Evolutionary conservation across 2,329 filamentous ascomycete genomes (phyloP).

Genomic region (Hymenoscyphus repandus): DNA sequence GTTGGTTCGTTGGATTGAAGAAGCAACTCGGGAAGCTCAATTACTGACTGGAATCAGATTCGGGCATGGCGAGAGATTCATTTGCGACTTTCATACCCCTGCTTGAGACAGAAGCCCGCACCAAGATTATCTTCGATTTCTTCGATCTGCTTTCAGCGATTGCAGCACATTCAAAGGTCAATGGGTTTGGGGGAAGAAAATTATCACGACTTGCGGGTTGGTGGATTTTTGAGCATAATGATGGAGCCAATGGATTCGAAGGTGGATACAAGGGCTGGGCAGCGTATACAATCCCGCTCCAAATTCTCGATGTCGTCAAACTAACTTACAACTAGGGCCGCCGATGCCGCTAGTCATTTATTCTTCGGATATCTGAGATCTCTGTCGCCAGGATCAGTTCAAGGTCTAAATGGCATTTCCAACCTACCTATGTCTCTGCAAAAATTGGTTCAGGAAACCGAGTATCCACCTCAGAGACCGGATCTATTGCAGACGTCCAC

Average conservation of each 20-base stretch:
- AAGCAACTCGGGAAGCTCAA: neutral
- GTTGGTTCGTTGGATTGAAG: conserved; percentile 54
- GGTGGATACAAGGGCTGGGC: conserved; percentile 88
- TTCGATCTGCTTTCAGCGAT: conserved; percentile 90
- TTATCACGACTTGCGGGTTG: conserved; percentile 92
- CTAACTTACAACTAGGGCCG: conserved; percentile 54
- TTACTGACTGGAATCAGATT: conserved; percentile 54
- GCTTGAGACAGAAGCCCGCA: conserved; percentile 79
- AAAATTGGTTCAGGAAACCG: conserved; percentile 83
- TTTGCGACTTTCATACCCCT: conserved; percentile 96
- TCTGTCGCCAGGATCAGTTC: conserved; percentile 68
- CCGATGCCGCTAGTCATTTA: conserved; percentile 91
- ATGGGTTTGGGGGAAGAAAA: conserved; percentile 89
- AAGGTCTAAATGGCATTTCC: conserved; percentile 72
- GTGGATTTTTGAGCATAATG: conserved; percentile 95
- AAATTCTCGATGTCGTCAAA: neutral
- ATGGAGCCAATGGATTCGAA: conserved; percentile 87
- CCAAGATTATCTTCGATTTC: conserved; percentile 90
- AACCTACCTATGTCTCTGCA: conserved; percentile 85
- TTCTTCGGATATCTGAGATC: conserved; percentile 97
- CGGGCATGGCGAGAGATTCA: conserved; percentile 82
- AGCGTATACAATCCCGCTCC: conserved; percentile 50
- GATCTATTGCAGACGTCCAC: conserved; percentile 73
- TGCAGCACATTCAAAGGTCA: conserved; percentile 87
- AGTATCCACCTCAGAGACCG: conserved; percentile 83